Evolutionary conservation across 768 basidiomycete species (phyloP).

Genomic region (Antrodiella citrinella): DNA sequence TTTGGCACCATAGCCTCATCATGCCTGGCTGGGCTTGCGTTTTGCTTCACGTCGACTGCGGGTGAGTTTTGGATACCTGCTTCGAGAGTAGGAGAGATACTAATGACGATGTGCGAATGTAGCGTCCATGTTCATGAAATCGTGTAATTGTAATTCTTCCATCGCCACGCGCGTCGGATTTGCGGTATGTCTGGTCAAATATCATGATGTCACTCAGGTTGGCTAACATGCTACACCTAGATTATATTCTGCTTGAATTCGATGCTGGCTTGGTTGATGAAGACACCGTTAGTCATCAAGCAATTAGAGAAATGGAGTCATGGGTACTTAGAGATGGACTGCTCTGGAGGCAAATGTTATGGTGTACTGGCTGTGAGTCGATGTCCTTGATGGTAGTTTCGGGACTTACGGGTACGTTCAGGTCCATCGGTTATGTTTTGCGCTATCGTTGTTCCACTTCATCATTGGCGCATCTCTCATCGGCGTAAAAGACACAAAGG

Average conservation of each 20-base stretch:
- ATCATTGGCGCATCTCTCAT: slow-evolving; percentile 73
- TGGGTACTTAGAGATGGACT: slow-evolving; percentile 98
- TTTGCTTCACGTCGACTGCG: slow-evolving; percentile 82
- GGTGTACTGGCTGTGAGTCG: slow-evolving; percentile 83
- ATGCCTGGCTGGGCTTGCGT: slow-evolving; percentile 75
- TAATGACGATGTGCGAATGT: slow-evolving; percentile 14
- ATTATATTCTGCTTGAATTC: slow-evolving; percentile 95
- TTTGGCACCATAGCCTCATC: slow-evolving; percentile 72
- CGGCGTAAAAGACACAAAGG: slow-evolving; percentile 82
- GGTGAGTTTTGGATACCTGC: slow-evolving; percentile 34
- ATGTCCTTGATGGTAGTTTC: not conserved
- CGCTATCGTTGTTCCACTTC: slow-evolving; percentile 81
- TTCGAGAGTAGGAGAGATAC: not conserved
- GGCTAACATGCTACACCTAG: slow-evolving; percentile 28
- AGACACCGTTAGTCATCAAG: slow-evolving; percentile 78
- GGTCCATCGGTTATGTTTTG: slow-evolving; percentile 97
- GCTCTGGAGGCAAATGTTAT: slow-evolving; percentile 87
- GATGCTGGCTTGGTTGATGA: slow-evolving; percentile 95
- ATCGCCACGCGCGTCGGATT: slow-evolving; percentile 97
- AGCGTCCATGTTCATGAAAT: slow-evolving; percentile 97
- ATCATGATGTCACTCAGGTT: not conserved
- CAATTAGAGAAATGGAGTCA: slow-evolving; percentile 89
- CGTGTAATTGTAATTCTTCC: slow-evolving; percentile 97
- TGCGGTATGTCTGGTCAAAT: slow-evolving; percentile 48
- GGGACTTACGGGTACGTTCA: slow-evolving; percentile 19